Percentiles rank a stretch among this genome's conserved stretches.
Evolutionary conservation across 179 eudicot species (phyloP).

Genomic region (Amaranthus tricolor): DNA sequence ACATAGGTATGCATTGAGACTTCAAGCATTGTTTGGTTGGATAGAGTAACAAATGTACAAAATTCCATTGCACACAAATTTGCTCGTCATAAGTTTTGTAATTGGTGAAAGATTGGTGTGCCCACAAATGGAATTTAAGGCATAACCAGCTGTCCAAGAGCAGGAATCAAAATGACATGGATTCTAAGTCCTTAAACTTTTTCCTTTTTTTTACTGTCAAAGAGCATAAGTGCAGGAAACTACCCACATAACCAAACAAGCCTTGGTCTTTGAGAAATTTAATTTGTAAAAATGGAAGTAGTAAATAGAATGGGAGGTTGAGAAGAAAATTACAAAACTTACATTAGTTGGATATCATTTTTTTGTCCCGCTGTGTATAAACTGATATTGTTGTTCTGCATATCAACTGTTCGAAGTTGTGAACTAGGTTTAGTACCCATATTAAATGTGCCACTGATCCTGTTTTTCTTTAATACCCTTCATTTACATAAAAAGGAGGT

Average conservation of each 20-base stretch:
- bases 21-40: background rate
- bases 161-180: too few relatives aligned
- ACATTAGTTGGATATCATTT: slow-evolving; percentile 42
- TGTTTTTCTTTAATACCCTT: slow-evolving; percentile 49
- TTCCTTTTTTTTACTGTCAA: background rate
- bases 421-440: slow-evolving; percentile 49
- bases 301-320: background rate
- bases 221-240: background rate
- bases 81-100: background rate
- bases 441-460: slow-evolving; percentile 47
- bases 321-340: slow-evolving; percentile 24
- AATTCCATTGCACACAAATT: background rate
- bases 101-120: background rate
- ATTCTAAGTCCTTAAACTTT: background rate
- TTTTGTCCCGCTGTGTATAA: slow-evolving; percentile 27
- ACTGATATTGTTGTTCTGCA: slow-evolving; percentile 53
- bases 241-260: background rate
- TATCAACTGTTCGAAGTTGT: slow-evolving; percentile 55
- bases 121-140: background rate
- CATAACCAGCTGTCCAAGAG: background rate
- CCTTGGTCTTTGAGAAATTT: background rate
- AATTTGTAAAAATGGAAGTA: background rate
- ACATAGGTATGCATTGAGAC: background rate
- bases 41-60: background rate
- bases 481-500: slow-evolving; percentile 22